Base-by-base conservation (phyloP, 2,329 filamentous ascomycete genomes). In the Cladosporium sp. region DNA sequence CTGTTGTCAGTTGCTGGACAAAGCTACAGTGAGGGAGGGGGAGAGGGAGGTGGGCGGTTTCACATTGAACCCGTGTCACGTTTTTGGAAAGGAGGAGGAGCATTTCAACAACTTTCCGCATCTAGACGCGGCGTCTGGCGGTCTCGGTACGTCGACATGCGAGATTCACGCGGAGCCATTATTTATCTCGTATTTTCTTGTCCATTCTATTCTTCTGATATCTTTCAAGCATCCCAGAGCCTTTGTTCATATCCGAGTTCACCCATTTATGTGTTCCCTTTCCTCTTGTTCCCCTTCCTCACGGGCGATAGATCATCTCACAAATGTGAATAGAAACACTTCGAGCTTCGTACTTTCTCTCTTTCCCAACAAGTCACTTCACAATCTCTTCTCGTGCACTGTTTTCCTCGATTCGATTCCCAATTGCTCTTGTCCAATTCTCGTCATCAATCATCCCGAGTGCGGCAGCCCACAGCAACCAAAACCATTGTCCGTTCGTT, bases 71-170 rank as follows among this genome's bases (percentile, higher is more conserved):
- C 40, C 40, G 21, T 21, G 7, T 21, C 40, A 46, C 8, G 40
- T 21, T 46, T 37, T 46, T 23, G 40, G 18, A 2, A n/a, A 35
- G 11, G 12, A 14, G n/a, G n/a, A 12, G n/a, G 40, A 46, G 40
- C n/a, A 46, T 46, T 46, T 46, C n/a, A 46, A 46, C 40, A 46
- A 46, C n/a, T 46, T 53, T 28, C 23, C 28, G 28, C 23, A 53
- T 53, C 11, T 40, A 57, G 33, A 57, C n/a, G 33, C 28, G 49
- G 28, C 33, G 31, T 57, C 14, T 57, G 55, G 55, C 55, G 55
- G 55, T 57, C 55, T 57, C 55, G 55, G 55, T 57, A 57, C 55
- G 55, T 40, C 55, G 33, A 57, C 52, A 21, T 44, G 37, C 49
- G 28, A 53, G 28, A 21, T 11, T 10, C 5, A 53, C 53, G 29